Conservation (phyloP, 306 rosid species). For the Argentina anserina region DNA sequence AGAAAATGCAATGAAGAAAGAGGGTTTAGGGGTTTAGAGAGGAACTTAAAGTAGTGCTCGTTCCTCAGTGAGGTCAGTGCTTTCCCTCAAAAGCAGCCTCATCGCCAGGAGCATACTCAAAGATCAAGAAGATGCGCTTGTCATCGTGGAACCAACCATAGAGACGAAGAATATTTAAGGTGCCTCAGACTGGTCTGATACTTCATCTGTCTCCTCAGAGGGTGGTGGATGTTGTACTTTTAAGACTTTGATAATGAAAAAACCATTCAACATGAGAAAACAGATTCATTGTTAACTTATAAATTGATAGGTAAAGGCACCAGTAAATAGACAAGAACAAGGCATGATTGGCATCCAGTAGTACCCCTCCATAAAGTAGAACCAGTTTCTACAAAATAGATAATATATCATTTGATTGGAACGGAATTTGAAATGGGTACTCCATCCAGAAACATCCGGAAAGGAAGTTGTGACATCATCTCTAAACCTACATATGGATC, state of each 20-base stretch:
- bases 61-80: conserved; percentile 46
- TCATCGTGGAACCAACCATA: conserved; percentile 83
- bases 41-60: too few relatives aligned
- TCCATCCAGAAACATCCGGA: conserved; percentile 12
- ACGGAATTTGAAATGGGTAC: too few relatives aligned
- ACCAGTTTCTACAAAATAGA: conserved; percentile 2
- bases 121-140: conserved; percentile 70
- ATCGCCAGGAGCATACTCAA: conserved; percentile 83
- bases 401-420: too few relatives aligned
- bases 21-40: conserved; percentile 30
- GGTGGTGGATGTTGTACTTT: conserved; percentile 66
- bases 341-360: conserved; percentile 1
- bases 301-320: background rate
- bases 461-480: conserved; percentile 17
- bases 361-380: background rate
- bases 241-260: background rate
- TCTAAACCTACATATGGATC: conserved; percentile 27
- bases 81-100: conserved; percentile 57
- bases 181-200: conserved; percentile 60
- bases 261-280: background rate
- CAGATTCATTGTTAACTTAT: conserved; percentile 4
- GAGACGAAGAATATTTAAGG: conserved; percentile 63
- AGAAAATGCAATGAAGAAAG: background rate
- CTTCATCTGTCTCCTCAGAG: conserved; percentile 78
- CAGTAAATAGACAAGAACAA: background rate